Evolutionary conservation across 805 yeast species (phyloP).

Genomic region (Helenozyma rhizophorensis): DNA sequence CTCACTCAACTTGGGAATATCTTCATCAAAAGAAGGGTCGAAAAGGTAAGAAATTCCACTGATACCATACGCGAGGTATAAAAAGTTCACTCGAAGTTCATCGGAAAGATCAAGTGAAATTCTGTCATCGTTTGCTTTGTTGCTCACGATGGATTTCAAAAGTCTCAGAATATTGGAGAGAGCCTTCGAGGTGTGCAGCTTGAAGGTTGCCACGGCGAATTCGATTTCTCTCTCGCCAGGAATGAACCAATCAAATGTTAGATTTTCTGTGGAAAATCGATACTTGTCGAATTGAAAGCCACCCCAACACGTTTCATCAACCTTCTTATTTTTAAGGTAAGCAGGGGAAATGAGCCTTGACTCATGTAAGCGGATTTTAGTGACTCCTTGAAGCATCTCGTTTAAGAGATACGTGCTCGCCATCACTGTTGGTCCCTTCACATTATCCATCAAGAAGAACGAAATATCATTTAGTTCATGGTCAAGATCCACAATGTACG

Average conservation of each 20-base stretch:
- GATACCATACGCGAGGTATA: slow-evolving; percentile 54
- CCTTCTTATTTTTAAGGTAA: slow-evolving; percentile 31
- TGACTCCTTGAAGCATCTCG: slow-evolving; percentile 58
- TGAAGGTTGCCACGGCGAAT: slow-evolving; percentile 59
- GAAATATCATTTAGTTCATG: slow-evolving; percentile 47
- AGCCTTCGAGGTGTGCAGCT: slow-evolving; percentile 41
- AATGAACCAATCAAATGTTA: slow-evolving; percentile 69
- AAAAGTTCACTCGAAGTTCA: slow-evolving; percentile 48
- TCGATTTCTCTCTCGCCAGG: slow-evolving; percentile 56
- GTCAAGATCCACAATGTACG: slow-evolving; percentile 38
- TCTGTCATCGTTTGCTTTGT: slow-evolving; percentile 9
- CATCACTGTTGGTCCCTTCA: slow-evolving; percentile 63
- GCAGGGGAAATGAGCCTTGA: slow-evolving; percentile 49
- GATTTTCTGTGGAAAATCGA: slow-evolving; percentile 45
- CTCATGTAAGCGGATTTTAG: slow-evolving; percentile 58
- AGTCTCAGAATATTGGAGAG: slow-evolving; percentile 38
- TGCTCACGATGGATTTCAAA: slow-evolving; percentile 19
- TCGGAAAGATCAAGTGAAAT: slow-evolving; percentile 41
- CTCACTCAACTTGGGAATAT: slow-evolving; percentile 33
- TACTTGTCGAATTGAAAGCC: slow-evolving; percentile 55
- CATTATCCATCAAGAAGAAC: slow-evolving; percentile 37
- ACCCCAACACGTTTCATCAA: slow-evolving; percentile 65
- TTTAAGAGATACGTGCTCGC: slow-evolving; percentile 61
- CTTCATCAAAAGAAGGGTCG: slow-evolving; percentile 64
- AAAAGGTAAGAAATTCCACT: slow-evolving; percentile 70